A percentile compares a stretch with the other conserved stretches of the same genome.
phyloP scores from a whole-genome alignment of 2,329 filamentous ascomycete species.

The Paraconiothyrium brasiliense region DNA sequence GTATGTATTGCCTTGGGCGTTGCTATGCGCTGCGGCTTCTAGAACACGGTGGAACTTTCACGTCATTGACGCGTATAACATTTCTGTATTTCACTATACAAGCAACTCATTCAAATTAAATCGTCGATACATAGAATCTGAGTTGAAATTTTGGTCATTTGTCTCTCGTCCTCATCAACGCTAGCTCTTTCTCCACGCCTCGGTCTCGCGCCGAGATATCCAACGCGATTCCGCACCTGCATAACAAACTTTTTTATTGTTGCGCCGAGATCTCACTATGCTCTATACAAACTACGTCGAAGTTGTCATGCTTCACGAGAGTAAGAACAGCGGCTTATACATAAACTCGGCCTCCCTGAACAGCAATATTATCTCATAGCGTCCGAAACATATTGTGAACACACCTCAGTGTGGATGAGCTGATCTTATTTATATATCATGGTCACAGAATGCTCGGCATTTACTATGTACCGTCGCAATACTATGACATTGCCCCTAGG shows the following conservation, averaged over 20 bases:
- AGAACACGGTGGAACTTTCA: no score
- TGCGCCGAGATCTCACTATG: neutral
- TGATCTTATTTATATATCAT: neutral
- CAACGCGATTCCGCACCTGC: slow-evolving; percentile 28
- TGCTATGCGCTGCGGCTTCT: no score
- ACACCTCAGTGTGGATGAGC: neutral
- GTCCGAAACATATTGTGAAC: slow-evolving; percentile 36
- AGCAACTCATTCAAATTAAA: no score
- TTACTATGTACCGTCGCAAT: slow-evolving; percentile 43
- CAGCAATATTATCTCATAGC: slow-evolving; percentile 27
- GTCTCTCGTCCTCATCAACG: neutral
- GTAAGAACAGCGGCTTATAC: neutral
- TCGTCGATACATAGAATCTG: no score
- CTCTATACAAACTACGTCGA: neutral
- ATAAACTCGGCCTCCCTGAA: slow-evolving; percentile 17
- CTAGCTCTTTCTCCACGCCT: slow-evolving; percentile 25
- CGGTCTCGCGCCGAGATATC: slow-evolving; percentile 26
- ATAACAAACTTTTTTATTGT: slow-evolving; percentile 5
- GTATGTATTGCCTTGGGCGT: no score
- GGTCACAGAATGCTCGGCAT: slow-evolving; percentile 41
- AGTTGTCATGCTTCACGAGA: neutral
- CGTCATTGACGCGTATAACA: no score
- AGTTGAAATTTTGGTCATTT: neutral
- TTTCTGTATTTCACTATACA: no score
- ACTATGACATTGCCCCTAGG: slow-evolving; percentile 42